Conservation (phyloP, 192 early-diverging fungal species). For the Piromyces finnis region DNA sequence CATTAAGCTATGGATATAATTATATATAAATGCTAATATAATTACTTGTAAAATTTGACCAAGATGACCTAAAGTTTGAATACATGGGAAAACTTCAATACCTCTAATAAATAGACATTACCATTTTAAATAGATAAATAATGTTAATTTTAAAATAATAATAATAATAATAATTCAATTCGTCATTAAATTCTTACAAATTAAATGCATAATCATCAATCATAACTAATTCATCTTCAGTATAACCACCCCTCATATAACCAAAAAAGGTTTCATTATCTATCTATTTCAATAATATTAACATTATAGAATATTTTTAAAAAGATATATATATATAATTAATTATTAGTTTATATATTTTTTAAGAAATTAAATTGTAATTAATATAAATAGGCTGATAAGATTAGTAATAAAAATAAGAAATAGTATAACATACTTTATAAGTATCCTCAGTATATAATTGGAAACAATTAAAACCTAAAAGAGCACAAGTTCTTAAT, state of each 20-base stretch:
- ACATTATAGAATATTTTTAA: too few species aligned
- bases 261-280: conserved; percentile 46
- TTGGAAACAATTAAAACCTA: conserved; percentile 76
- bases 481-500: conserved; percentile 56
- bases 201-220: conserved; percentile 65
- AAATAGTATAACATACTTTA: conserved; percentile 11
- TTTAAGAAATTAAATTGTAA: too few species aligned
- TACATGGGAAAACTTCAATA: conserved; percentile 73
- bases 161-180: background rate
- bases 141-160: background rate
- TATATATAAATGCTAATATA: too few species aligned
- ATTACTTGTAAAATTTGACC: conserved; percentile 55
- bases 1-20: too few species aligned
- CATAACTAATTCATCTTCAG: conserved; percentile 43
- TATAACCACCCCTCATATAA: conserved; percentile 52
- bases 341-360: too few species aligned
- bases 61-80: conserved; percentile 76
- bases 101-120: conserved; percentile 30
- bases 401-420: too few species aligned
- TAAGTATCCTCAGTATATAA: conserved; percentile 85
- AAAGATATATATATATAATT: too few species aligned
- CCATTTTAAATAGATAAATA: too few species aligned
- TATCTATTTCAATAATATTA: conserved; percentile 7
- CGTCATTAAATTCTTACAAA: too few species aligned
- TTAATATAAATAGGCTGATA: too few species aligned